Conservation (phyloP, 2,329 filamentous ascomycete species). For the Chalara sp. region DNA sequence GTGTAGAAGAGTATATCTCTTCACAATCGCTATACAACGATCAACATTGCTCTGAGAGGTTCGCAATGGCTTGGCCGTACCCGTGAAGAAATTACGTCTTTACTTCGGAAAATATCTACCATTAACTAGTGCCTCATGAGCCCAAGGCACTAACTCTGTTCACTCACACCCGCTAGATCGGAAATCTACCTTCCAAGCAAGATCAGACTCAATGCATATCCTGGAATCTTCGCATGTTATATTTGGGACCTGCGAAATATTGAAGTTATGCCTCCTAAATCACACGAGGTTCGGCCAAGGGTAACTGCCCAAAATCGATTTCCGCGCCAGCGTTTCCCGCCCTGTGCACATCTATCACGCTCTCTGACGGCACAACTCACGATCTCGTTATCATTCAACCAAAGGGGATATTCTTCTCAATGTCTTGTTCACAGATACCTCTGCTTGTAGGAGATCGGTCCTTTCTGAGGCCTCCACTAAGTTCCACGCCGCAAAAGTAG, state of each 20-base stretch:
- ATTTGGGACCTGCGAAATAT: background rate
- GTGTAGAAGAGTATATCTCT: too few species aligned
- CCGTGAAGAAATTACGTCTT: constrained; percentile 16
- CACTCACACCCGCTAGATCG: background rate
- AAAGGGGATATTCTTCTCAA: constrained; percentile 60
- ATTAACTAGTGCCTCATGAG: background rate
- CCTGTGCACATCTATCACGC: constrained; percentile 8
- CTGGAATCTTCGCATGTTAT: background rate
- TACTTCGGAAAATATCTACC: constrained; percentile 1
- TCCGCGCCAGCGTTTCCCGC: background rate
- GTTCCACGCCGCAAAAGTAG: constrained; percentile 19
- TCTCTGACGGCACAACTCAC: constrained; percentile 13
- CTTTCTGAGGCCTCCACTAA: constrained; percentile 40
- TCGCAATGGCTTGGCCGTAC: constrained; percentile 26
- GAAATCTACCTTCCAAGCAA: constrained; percentile 8
- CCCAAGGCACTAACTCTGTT: background rate
- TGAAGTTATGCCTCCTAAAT: background rate
- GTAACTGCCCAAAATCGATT: background rate
- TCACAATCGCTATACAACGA: too few species aligned
- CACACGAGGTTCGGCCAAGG: background rate
- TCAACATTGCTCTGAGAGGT: too few species aligned
- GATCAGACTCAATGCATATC: constrained; percentile 13
- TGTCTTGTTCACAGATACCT: constrained; percentile 56
- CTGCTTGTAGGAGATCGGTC: constrained; percentile 41
- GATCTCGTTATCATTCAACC: constrained; percentile 43